Conservation (phyloP, 192 early-diverging fungal species). For the Coemansia sp. region DNA sequence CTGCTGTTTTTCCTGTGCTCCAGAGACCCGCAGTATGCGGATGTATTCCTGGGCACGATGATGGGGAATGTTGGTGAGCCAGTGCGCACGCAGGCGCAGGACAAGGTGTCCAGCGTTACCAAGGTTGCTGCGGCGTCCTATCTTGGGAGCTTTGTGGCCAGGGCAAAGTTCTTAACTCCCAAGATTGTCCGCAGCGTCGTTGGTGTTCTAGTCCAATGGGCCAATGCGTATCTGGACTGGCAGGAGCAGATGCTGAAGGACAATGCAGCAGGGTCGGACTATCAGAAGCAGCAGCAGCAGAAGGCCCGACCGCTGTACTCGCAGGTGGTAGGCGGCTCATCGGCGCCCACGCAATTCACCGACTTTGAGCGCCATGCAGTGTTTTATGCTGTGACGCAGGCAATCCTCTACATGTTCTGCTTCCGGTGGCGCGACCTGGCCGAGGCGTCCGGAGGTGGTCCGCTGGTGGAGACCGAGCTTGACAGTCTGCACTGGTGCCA, state of each 20-base stretch:
- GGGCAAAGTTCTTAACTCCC: slow-evolving; percentile 76
- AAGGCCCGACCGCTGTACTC: slow-evolving; percentile 6
- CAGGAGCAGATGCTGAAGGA: slow-evolving; percentile 56
- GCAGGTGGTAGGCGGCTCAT: neutral
- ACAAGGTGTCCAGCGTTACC: slow-evolving; percentile 62
- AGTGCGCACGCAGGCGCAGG: slow-evolving; percentile 42
- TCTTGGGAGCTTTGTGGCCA: slow-evolving; percentile 81
- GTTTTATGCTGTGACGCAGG: slow-evolving; percentile 87
- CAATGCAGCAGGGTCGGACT: neutral
- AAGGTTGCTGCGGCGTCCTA: slow-evolving; percentile 83
- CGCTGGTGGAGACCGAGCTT: slow-evolving; percentile 34
- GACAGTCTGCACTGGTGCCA: slow-evolving; percentile 59
- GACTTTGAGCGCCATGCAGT: slow-evolving; percentile 71
- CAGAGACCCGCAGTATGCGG: slow-evolving; percentile 65
- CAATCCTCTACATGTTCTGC: slow-evolving; percentile 91
- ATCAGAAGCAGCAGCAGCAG: neutral
- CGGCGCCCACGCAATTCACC: slow-evolving; percentile 6
- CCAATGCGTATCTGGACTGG: slow-evolving; percentile 66
- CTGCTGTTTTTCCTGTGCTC: slow-evolving; percentile 82
- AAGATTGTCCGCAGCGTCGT: slow-evolving; percentile 65
- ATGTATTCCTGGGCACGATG: slow-evolving; percentile 78
- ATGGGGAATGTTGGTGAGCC: slow-evolving; percentile 58
- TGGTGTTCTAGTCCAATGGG: slow-evolving; percentile 68
- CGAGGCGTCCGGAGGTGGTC: slow-evolving; percentile 27
- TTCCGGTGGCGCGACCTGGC: slow-evolving; percentile 89